Conservation (phyloP, 352 stramenopile genomes). For the Phytophthora meadii region DNA sequence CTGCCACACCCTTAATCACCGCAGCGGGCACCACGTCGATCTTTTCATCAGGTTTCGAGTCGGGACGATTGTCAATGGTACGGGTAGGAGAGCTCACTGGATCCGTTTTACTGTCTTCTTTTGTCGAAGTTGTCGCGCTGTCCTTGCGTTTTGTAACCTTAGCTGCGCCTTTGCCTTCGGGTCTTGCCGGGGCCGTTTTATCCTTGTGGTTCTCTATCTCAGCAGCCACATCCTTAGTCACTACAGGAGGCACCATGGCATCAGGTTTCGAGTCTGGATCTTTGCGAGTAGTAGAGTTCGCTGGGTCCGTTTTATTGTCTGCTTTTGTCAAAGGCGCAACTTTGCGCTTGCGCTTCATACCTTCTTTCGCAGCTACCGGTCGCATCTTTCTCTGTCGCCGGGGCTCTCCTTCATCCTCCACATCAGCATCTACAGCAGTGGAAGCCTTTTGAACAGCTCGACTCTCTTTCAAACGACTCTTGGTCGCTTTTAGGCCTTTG, state of each 20-base stretch:
- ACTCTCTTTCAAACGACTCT: slow-evolving; percentile 4
- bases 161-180: too few species aligned
- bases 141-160: background rate
- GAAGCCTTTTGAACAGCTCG: slow-evolving; percentile 3
- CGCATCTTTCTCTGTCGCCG: background rate
- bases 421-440: slow-evolving; percentile 11
- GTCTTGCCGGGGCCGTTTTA: too few species aligned
- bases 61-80: background rate
- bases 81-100: background rate
- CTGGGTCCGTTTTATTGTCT: background rate
- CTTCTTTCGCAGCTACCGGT: background rate
- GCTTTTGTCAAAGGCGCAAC: background rate
- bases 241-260: background rate
- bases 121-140: background rate
- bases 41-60: background rate
- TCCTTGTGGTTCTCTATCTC: too few species aligned
- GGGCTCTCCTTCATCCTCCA: slow-evolving; percentile 12
- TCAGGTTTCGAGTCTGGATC: background rate
- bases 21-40: background rate
- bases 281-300: background rate
- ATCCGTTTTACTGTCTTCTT: background rate
- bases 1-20: background rate
- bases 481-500: slow-evolving; percentile 1
- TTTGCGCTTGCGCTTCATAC: slow-evolving; percentile 1
- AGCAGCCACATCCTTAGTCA: background rate